These are phyloP conservation scores for Russula vinacea DNA, from an alignment of 768 basidiomycete genomes.

Conservation along the genomic window DNA sequence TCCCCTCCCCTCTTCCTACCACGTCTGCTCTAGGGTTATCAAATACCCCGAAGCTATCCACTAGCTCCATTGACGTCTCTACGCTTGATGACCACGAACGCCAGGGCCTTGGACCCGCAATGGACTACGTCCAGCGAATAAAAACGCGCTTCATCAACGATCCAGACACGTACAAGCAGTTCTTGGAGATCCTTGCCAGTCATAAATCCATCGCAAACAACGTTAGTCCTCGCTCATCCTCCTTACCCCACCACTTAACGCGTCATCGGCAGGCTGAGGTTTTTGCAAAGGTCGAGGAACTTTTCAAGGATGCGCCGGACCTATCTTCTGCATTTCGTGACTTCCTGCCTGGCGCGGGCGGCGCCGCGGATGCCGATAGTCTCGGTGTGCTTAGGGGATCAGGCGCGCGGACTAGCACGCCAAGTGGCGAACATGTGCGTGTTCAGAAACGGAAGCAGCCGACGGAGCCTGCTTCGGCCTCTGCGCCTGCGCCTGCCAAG, in stretches of 20 bases:
- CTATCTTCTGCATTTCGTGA: slow-evolving; percentile 68
- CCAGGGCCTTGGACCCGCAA: slow-evolving; percentile 63
- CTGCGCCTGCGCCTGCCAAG: slow-evolving; percentile 56
- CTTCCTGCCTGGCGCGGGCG: slow-evolving; percentile 57
- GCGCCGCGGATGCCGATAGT: slow-evolving; percentile 9
- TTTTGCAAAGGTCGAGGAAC: slow-evolving; percentile 58
- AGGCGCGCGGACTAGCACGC: slow-evolving; percentile 28
- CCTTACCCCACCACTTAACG: slow-evolving; percentile 15
- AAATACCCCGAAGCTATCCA: slow-evolving; percentile 8
- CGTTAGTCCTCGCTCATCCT: slow-evolving; percentile 39
- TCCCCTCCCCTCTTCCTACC: slow-evolving; percentile 23
- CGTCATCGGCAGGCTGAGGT: slow-evolving; percentile 53
- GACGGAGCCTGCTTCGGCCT: slow-evolving; percentile 19
- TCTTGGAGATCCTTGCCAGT: slow-evolving; percentile 71
- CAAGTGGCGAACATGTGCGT: slow-evolving; percentile 41
- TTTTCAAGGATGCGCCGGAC: slow-evolving; percentile 77
- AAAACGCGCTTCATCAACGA: slow-evolving; percentile 80
- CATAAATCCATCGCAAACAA: slow-evolving; percentile 52
- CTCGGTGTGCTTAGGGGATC: slow-evolving; percentile 27
- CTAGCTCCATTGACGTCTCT: slow-evolving; percentile 15
- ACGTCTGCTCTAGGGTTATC: slow-evolving; percentile 22
- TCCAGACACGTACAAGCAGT: slow-evolving; percentile 78
- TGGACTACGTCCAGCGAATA: slow-evolving; percentile 95
- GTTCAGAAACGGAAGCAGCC: slow-evolving; percentile 38
- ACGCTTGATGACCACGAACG: slow-evolving; percentile 22